A percentile compares a stretch with the other conserved stretches of the same genome.
These are phyloP conservation scores for Pisolithus albus DNA, from an alignment of 768 basidiomycete genomes.

Conservation along the genomic window DNA sequence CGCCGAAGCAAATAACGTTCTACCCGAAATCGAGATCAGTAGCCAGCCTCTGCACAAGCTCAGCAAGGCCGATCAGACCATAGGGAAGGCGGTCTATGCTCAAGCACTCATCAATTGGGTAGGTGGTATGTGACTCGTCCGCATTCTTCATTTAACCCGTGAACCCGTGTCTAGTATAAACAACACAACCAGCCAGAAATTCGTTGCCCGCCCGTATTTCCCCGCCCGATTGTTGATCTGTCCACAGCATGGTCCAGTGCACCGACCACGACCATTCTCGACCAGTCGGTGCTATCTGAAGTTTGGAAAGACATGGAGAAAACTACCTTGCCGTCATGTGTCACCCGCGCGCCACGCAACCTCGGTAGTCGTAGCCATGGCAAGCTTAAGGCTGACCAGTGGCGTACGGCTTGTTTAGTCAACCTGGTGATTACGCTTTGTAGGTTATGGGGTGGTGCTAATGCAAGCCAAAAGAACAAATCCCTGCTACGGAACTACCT, in stretches of 20 bases:
- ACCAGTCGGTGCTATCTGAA: background rate
- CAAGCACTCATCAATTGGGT: no score
- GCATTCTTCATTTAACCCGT: no score
- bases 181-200: background rate
- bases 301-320: slow-evolving; percentile 3
- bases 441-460: slow-evolving; percentile 21
- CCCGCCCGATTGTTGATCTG: background rate
- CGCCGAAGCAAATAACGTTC: background rate
- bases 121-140: no score
- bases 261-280: background rate
- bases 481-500: background rate
- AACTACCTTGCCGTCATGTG: slow-evolving; percentile 13
- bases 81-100: no score
- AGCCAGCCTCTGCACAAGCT: no score
- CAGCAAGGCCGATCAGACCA: no score
- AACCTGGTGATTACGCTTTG: slow-evolving; percentile 25
- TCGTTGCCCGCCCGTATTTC: background rate
- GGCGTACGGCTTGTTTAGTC: slow-evolving; percentile 14
- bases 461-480: background rate
- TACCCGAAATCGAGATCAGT: no score
- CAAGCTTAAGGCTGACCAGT: slow-evolving; percentile 29
- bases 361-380: slow-evolving; percentile 27
- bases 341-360: slow-evolving; percentile 24
- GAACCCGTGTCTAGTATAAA: background rate
- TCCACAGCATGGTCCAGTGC: background rate